Conservation (phyloP, 2,329 filamentous ascomycete species). For the Nectriaceae sp. region DNA sequence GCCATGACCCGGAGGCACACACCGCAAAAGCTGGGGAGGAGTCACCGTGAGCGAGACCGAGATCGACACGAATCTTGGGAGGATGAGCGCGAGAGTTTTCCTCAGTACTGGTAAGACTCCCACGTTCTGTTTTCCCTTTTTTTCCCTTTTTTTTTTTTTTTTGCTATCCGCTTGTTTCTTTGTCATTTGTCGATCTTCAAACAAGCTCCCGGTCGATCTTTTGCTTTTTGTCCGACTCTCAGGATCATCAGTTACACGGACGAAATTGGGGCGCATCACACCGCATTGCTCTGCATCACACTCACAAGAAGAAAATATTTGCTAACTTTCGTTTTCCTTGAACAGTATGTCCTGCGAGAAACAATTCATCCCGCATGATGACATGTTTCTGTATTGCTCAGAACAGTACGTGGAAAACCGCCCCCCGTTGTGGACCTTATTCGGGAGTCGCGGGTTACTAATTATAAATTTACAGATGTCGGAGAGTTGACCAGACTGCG, state of each 20-base stretch:
- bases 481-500: slow-evolving; percentile 52
- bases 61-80: slow-evolving; percentile 55
- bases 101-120: slow-evolving; percentile 63
- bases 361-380: slow-evolving; percentile 61
- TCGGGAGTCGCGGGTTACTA: slow-evolving; percentile 18
- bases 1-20: slow-evolving; percentile 47
- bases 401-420: slow-evolving; percentile 52
- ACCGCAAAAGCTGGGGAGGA: slow-evolving; percentile 53
- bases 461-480: slow-evolving; percentile 46
- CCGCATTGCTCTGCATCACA: neutral
- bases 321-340: slow-evolving; percentile 19
- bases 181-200: neutral
- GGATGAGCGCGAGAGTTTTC: slow-evolving; percentile 64
- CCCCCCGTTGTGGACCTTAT: slow-evolving; percentile 16
- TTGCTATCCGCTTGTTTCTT: slow-evolving; percentile 6
- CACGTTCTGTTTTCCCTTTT: slow-evolving; percentile 10
- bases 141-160: slow-evolving; percentile 11
- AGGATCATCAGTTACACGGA: too few relatives aligned
- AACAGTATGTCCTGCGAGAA: slow-evolving; percentile 67
- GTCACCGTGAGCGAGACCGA: slow-evolving; percentile 51
- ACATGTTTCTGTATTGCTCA: slow-evolving; percentile 63
- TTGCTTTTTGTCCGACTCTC: slow-evolving; percentile 22
- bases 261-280: neutral
- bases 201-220: slow-evolving; percentile 2
- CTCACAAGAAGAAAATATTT: slow-evolving; percentile 6